phyloP scores from a whole-genome alignment of 2,329 filamentous ascomycete genomes.

The Colletotrichum lupini region DNA sequence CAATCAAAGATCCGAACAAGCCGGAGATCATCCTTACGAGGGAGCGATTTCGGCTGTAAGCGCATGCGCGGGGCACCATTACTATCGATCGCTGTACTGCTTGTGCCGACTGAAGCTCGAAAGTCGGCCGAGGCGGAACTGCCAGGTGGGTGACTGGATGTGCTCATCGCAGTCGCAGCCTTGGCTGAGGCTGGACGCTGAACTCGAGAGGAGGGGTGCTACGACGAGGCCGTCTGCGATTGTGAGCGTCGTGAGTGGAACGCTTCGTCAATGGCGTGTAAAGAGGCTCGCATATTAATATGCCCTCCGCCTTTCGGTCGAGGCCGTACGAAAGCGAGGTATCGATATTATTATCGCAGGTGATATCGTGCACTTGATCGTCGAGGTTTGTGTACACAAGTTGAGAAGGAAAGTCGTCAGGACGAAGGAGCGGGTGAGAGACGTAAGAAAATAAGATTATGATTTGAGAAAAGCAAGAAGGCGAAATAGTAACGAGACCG shows the following conservation, averaged over 20 bases:
- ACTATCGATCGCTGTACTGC: constrained; percentile 33
- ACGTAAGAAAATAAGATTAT: neutral
- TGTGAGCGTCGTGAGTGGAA: constrained; percentile 28
- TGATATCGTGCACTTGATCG: neutral
- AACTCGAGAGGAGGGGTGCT: neutral
- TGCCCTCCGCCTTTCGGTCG: constrained; percentile 21
- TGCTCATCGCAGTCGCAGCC: constrained; percentile 34
- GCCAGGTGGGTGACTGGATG: constrained; percentile 33
- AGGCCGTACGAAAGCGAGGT: constrained; percentile 6
- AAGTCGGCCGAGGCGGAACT: constrained; percentile 36
- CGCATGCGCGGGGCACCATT: constrained; percentile 33
- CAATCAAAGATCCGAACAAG: neutral
- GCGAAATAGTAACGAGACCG: neutral
- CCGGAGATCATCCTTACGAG: constrained; percentile 40
- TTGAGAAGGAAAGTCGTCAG: neutral
- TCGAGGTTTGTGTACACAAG: neutral
- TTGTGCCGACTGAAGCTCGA: constrained; percentile 34
- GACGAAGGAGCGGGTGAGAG: constrained; percentile 5
- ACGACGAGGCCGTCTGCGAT: constrained; percentile 11
- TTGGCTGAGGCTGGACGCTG: constrained; percentile 11
- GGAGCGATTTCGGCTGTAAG: constrained; percentile 40
- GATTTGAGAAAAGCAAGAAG: neutral
- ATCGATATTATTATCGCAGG: constrained; percentile 26
- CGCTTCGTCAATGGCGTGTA: constrained; percentile 24
- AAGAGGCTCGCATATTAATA: constrained; percentile 35